A percentile compares a stretch with the other conserved stretches of the same genome.
phyloP scores from a whole-genome alignment of 495 filamentous ascomycete genomes.

The Aspergillus sclerotiicarbonarius region DNA sequence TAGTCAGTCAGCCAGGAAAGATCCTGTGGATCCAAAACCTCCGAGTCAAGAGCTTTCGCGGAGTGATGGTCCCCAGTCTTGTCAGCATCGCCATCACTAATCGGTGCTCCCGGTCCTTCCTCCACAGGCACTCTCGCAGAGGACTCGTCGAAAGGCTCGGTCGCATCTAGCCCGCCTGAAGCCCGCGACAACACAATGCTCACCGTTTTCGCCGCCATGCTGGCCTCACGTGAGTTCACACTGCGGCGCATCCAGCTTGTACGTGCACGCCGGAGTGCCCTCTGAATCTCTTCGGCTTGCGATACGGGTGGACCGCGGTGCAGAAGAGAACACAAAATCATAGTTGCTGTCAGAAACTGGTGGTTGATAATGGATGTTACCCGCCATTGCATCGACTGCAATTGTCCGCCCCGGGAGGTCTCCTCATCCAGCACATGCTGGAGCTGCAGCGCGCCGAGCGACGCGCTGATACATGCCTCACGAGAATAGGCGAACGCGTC shows the following conservation, averaged over 20 bases:
- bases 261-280: conserved; percentile 19
- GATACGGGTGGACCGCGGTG: conserved; percentile 10
- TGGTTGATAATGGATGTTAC: conserved; percentile 26
- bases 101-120: too few relatives aligned
- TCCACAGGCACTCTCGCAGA: too few relatives aligned
- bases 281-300: conserved; percentile 20
- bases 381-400: conserved; percentile 25
- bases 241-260: conserved; percentile 27
- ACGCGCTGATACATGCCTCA: conserved; percentile 22
- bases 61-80: too few relatives aligned
- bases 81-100: too few relatives aligned
- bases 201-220: conserved; percentile 22
- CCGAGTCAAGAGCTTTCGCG: too few relatives aligned
- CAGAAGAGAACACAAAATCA: conserved; percentile 51
- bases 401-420: conserved; percentile 24
- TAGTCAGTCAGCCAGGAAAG: too few relatives aligned
- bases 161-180: background rate
- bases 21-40: too few relatives aligned
- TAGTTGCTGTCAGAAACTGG: conserved; percentile 41
- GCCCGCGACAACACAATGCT: conserved; percentile 17
- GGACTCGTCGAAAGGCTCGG: too few relatives aligned
- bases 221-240: conserved; percentile 23
- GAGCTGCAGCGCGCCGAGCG: conserved; percentile 20
- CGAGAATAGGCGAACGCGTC: conserved; percentile 22
- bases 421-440: conserved; percentile 30